Evolutionary conservation across 2,329 filamentous ascomycete genomes (phyloP), one percentile per base, ranked within the genome.

Genomic region (Dactylonectria estremocensis): DNA sequence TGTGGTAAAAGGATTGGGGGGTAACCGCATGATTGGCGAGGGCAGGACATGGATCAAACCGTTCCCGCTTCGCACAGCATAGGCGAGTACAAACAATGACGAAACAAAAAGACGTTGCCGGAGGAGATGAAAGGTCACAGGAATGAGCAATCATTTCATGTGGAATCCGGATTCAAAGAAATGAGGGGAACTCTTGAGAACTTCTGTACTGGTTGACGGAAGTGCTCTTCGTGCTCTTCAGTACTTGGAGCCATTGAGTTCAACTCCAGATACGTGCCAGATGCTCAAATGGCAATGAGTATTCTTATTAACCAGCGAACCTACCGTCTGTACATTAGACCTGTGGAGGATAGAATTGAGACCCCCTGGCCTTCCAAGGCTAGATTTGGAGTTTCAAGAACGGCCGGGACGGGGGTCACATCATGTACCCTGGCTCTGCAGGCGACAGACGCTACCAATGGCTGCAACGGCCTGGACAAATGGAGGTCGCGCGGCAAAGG

Each of bases 21-120:
- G 46, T 31, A 33, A 35, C 31, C 18, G 24, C 43, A n/a, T 49
- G 56, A 46, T 49, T 49, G 22, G 61, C 40, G 52, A 56, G 35
- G 52, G 45, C 56, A 56, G 35, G 58, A 45, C 56, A 56, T 61
- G 31, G 45, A 37, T 24, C 56, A 61, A 56, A 56, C 62, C 40
- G 49, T 33, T 54, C 50, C 35, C 31, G 28, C 18, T 55, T 56
- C 16, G 46, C 52, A 13, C 50, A 61, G n/a, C 16, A 49, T 43
- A 45, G 54, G 24, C 28, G 24, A 45, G 18, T 7, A 24, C 4
- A 35, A 11, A 20, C 54, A 24, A 18, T 28, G 20, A 46, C 37
- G 28, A 31, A 55, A 48, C 31, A 6, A 31, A 48, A 61, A 35
- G 31, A 35, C n/a, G 16, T 43, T 43, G 40, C n/a, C 14, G n/a